Evolutionary conservation across 2,329 filamentous ascomycete species (phyloP), one percentile per base, ranked within the genome.

Genomic region (Fusarium humuli): DNA sequence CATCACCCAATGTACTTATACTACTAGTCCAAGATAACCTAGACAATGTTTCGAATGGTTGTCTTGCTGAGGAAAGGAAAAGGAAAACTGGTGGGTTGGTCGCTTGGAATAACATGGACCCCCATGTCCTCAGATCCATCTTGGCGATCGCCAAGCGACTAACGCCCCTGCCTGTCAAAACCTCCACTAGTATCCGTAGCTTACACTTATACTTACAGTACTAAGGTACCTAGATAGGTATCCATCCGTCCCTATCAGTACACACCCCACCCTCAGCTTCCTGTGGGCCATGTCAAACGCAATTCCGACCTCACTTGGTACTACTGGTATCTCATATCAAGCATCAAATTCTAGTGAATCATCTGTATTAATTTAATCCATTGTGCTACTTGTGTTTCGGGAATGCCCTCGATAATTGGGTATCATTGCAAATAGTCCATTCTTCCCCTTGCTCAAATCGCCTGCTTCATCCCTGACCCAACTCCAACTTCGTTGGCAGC

Each of bases 291-390:
- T 40, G n/a, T 14, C 8, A 65, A 65, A 60, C 54, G 23, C 34
- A 67, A 61, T 66, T 49, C 32, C 22, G n/a, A 66, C 62, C 22
- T 66, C 62, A 62, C 32, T 27, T 34, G 11, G 22, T 46, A 22
- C 34, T 37, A 10, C 32, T 37, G 34, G 9, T 37, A 37, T 37
- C 34, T 37, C 9, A 5, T 12, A 37, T 37, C 34, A n/a, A n/a
- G 10, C 34, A n/a, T 37, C 20, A 29, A 40, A n/a, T 30, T 40
- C 40, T 37, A 48, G 32, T 42, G 12, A 54, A 58, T 16, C 18
- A 27, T 42, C 12, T 57, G 55, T 54, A 54, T 48, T 48, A 30
- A 20, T 37, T 32, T 30, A 30, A 30, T 27, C 40, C 20, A 41
- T 29, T n/a, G 12, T 32, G 20, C 27, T 48, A 48, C 13, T 32